A percentile compares a stretch with the other conserved stretches of the same genome.
Evolutionary conservation across 371 early-diverging fungal genomes (phyloP).

Genomic region (Enterospora canceri): DNA sequence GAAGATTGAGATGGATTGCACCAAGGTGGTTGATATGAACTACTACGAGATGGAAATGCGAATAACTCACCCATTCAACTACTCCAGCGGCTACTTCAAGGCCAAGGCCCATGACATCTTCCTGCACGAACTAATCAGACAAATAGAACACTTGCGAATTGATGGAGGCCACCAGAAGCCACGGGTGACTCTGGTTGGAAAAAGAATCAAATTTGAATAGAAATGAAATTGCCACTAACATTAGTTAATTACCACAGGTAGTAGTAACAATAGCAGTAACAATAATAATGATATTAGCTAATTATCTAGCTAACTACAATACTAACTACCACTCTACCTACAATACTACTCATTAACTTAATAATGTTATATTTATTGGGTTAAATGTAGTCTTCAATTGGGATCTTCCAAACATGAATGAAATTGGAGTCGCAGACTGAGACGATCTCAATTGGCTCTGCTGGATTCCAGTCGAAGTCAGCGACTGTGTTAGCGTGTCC

Average conservation of each 20-base stretch:
- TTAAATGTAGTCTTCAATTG: constrained; percentile 26
- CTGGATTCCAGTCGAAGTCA: constrained; percentile 85
- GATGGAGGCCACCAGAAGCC: too few species aligned
- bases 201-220: too few species aligned
- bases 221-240: too few species aligned
- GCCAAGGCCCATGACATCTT: constrained; percentile 53
- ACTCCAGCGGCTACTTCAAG: constrained; percentile 56
- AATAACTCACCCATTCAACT: constrained; percentile 53
- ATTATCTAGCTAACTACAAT: too few species aligned
- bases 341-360: too few species aligned
- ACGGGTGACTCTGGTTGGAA: too few species aligned
- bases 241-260: too few species aligned
- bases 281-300: too few species aligned
- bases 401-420: constrained; percentile 76
- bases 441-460: constrained; percentile 80
- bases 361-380: too few species aligned
- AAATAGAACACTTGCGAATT: too few species aligned
- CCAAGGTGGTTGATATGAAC: constrained; percentile 31
- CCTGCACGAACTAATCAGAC: constrained; percentile 31
- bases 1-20: constrained; percentile 8
- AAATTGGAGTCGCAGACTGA: constrained; percentile 85
- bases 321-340: too few species aligned
- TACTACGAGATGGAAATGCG: constrained; percentile 27
- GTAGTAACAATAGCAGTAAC: too few species aligned
- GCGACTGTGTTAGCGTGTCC: constrained; percentile 88